phyloP scores from a whole-genome alignment of 768 basidiomycete genomes.

The Trametes gibbosa region DNA sequence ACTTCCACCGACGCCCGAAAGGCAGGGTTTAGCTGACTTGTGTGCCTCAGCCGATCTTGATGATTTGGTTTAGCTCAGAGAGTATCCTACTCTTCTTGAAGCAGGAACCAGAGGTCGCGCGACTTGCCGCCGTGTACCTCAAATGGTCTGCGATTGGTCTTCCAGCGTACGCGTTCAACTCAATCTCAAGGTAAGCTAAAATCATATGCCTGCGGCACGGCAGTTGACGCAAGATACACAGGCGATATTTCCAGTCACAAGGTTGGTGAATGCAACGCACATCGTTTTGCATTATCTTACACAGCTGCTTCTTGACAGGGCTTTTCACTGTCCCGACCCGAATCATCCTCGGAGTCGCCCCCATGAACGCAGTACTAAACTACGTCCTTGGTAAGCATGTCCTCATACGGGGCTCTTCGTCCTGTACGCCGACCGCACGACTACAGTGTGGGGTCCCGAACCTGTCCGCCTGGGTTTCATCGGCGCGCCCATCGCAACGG shows the following conservation, averaged over 20 bases:
- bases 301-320: constrained; percentile 37
- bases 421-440: not conserved
- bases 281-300: not conserved
- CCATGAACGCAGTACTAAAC: constrained; percentile 80
- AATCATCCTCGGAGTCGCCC: constrained; percentile 79
- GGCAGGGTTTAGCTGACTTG: not conserved
- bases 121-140: constrained; percentile 73
- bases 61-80: constrained; percentile 85
- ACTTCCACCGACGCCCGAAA: not conserved
- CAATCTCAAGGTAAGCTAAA: constrained; percentile 43
- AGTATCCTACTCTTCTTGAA: constrained; percentile 67
- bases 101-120: constrained; percentile 84
- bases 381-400: constrained; percentile 67
- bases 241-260: constrained; percentile 83
- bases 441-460: constrained; percentile 77
- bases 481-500: constrained; percentile 89
- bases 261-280: constrained; percentile 35
- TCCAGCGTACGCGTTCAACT: constrained; percentile 67
- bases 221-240: constrained; percentile 20
- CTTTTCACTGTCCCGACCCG: constrained; percentile 84
- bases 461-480: constrained; percentile 81
- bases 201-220: not conserved
- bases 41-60: constrained; percentile 45
- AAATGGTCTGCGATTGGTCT: constrained; percentile 75
- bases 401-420: not conserved